Conservation (phyloP, 2,329 filamentous ascomycete genomes). For the Hortaea werneckii region DNA sequence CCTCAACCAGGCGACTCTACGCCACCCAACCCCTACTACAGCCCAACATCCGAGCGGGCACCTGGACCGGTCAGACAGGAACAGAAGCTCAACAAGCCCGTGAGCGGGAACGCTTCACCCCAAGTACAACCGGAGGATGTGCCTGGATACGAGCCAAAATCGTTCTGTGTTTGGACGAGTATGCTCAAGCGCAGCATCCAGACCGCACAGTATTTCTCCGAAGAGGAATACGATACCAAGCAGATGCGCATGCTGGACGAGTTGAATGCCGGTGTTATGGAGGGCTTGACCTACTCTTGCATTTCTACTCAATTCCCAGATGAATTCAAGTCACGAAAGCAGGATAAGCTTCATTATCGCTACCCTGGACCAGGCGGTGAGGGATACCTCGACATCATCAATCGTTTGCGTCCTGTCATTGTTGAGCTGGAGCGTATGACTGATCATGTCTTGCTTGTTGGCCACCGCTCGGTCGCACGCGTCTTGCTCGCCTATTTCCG, state of each 20-base stretch:
- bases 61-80: neutral
- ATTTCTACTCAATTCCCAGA: slow-evolving; percentile 70
- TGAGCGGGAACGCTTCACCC: neutral
- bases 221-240: slow-evolving; percentile 93
- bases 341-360: slow-evolving; percentile 89
- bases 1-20: slow-evolving; percentile 84
- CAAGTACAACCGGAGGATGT: slow-evolving; percentile 5
- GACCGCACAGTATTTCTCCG: slow-evolving; percentile 82
- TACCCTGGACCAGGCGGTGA: slow-evolving; percentile 94
- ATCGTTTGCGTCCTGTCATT: slow-evolving; percentile 87
- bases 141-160: slow-evolving; percentile 51
- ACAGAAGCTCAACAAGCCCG: neutral
- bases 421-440: slow-evolving; percentile 95
- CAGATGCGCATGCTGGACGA: slow-evolving; percentile 67
- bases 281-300: slow-evolving; percentile 88
- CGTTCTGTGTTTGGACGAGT: slow-evolving; percentile 96
- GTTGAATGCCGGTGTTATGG: slow-evolving; percentile 83
- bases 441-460: slow-evolving; percentile 85
- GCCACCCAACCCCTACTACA: slow-evolving; percentile 82
- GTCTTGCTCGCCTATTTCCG: slow-evolving; percentile 96
- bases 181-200: slow-evolving; percentile 88
- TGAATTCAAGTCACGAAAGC: slow-evolving; percentile 69
- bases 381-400: slow-evolving; percentile 94
- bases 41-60: slow-evolving; percentile 28
- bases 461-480: slow-evolving; percentile 82